These are phyloP conservation scores for Aphanomyces euteiches DNA, from an alignment of 352 stramenopile species.

Conservation along the genomic window DNA sequence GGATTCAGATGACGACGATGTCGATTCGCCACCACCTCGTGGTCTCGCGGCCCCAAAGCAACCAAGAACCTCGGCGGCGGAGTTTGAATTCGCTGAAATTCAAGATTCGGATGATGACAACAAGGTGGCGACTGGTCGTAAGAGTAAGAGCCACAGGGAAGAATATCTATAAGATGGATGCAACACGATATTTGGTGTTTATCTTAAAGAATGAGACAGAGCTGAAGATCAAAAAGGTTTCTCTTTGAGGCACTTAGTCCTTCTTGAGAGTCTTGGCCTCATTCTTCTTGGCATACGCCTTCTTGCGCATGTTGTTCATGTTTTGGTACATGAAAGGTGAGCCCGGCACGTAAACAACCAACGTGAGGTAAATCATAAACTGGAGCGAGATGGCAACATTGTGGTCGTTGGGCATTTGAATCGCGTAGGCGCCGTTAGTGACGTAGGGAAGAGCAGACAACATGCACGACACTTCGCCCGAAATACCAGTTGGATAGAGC, in stretches of 20 bases:
- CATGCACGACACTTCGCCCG: constrained; percentile 76
- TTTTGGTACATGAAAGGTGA: constrained; percentile 81
- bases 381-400: constrained; percentile 76
- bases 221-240: not conserved
- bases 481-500: constrained; percentile 96
- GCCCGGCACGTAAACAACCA: constrained; percentile 70
- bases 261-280: constrained; percentile 39
- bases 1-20: constrained; percentile 1
- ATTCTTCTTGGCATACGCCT: constrained; percentile 75
- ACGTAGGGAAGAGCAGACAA: constrained; percentile 58
- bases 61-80: not conserved
- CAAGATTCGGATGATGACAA: constrained; percentile 7
- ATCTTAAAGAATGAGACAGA: too few relatives aligned
- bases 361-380: constrained; percentile 58
- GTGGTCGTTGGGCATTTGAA: constrained; percentile 71
- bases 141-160: not conserved
- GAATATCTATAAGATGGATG: constrained; percentile 3
- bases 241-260: constrained; percentile 13
- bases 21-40: constrained; percentile 8
- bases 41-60: constrained; percentile 7
- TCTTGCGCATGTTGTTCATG: constrained; percentile 83
- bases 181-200: not conserved
- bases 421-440: constrained; percentile 56
- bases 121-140: too few relatives aligned
- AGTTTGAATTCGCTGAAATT: not conserved